A percentile compares a stretch with the other conserved stretches of the same genome.
Conservation (phyloP, 108 stramenopile species). For the Hondaea fermentalgiana region DNA sequence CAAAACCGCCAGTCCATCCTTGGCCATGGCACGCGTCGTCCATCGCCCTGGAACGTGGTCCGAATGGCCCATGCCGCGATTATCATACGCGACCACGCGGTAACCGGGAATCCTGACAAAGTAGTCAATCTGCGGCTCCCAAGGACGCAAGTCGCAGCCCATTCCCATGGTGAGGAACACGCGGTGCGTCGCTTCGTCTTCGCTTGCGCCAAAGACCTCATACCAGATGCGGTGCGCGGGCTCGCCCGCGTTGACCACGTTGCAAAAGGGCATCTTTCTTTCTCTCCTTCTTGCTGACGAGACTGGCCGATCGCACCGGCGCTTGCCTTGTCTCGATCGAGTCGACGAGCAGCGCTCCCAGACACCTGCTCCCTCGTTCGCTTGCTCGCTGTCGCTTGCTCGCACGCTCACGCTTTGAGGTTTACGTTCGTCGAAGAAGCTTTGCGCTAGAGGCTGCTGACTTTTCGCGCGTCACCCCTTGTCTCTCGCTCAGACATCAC, state of each 20-base stretch:
- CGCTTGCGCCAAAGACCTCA: neutral
- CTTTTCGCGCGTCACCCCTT: no score
- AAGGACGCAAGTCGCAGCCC: neutral
- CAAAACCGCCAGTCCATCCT: neutral
- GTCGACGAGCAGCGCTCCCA: no score
- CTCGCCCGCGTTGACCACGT: neutral
- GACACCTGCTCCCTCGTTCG: no score
- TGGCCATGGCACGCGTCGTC: neutral
- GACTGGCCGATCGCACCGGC: no score
- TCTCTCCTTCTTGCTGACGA: no score
- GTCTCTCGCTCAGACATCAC: no score
- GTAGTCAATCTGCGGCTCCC: neutral
- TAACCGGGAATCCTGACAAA: neutral
- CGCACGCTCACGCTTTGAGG: no score
- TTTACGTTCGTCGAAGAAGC: no score
- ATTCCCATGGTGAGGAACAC: neutral
- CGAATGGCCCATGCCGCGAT: neutral
- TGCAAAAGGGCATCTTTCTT: no score
- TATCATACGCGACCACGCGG: neutral
- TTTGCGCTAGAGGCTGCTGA: no score
- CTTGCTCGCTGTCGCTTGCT: no score
- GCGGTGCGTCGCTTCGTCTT: neutral
- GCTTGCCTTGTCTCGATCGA: no score
- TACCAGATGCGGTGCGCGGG: neutral
- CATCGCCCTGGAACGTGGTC: neutral